Evolutionary conservation across 2,329 filamentous ascomycete species (phyloP).

Genomic region (Sclerotinia borealis): DNA sequence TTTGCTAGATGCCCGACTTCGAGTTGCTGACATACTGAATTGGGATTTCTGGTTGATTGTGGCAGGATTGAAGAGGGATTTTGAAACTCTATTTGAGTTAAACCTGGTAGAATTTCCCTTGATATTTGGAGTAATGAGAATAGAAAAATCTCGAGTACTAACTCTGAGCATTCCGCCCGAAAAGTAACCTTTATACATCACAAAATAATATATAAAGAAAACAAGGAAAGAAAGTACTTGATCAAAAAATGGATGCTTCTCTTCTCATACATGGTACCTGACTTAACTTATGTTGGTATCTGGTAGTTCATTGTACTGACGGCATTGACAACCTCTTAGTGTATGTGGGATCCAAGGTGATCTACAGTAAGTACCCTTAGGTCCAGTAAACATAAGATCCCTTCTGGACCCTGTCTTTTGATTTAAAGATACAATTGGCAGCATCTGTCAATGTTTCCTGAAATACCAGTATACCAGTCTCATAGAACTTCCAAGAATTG

Average conservation of each 20-base stretch:
- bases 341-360: background rate
- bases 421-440: background rate
- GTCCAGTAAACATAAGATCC: background rate
- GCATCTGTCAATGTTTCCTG: background rate
- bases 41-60: background rate
- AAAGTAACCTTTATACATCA: background rate
- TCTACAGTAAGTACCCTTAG: background rate
- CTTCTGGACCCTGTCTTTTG: background rate
- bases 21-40: background rate
- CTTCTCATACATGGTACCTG: background rate
- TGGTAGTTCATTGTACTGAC: background rate
- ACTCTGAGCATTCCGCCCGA: background rate
- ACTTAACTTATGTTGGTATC: background rate
- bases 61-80: background rate
- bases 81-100: background rate
- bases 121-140: background rate
- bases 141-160: background rate
- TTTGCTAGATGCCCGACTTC: background rate
- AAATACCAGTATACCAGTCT: too few relatives aligned
- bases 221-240: background rate
- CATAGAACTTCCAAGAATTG: too few relatives aligned
- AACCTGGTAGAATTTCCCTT: background rate
- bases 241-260: background rate
- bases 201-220: background rate
- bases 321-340: background rate